phyloP scores from a whole-genome alignment of 2,329 filamentous ascomycete species.

The Apiospora marii region DNA sequence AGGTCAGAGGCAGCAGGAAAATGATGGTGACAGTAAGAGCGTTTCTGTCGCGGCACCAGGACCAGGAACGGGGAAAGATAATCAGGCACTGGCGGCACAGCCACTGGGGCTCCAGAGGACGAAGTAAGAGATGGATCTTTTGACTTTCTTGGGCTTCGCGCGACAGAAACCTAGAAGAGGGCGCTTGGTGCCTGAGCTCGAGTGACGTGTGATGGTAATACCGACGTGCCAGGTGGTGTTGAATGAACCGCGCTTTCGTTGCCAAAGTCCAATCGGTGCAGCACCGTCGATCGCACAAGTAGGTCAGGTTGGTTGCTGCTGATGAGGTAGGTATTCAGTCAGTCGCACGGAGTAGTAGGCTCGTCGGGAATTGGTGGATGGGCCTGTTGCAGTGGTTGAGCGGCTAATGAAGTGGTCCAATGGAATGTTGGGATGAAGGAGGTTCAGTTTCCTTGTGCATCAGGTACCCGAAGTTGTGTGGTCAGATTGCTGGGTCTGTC shows the following conservation, averaged over 20 bases:
- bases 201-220: slow-evolving; percentile 10
- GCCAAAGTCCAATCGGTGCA: slow-evolving; percentile 4
- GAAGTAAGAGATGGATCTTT: slow-evolving; percentile 16
- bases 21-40: not conserved
- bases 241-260: not conserved
- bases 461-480: slow-evolving; percentile 17
- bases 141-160: slow-evolving; percentile 21
- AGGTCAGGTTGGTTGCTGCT: not conserved
- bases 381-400: not conserved
- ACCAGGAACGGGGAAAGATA: slow-evolving; percentile 7
- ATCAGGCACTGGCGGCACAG: slow-evolving; percentile 16
- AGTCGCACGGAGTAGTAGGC: not conserved
- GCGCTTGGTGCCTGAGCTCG: slow-evolving; percentile 20
- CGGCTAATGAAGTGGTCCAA: slow-evolving; percentile 11
- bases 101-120: slow-evolving; percentile 16
- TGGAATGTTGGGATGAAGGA: slow-evolving; percentile 9
- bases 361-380: not conserved
- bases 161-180: slow-evolving; percentile 4
- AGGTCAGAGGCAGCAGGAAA: not conserved
- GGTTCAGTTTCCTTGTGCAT: slow-evolving; percentile 1
- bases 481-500: slow-evolving; percentile 13
- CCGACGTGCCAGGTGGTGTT: not conserved
- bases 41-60: slow-evolving; percentile 3
- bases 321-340: not conserved
- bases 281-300: not conserved